Base-by-base conservation (phyloP, 345 rosid species). In the Erucastrum elatum region DNA sequence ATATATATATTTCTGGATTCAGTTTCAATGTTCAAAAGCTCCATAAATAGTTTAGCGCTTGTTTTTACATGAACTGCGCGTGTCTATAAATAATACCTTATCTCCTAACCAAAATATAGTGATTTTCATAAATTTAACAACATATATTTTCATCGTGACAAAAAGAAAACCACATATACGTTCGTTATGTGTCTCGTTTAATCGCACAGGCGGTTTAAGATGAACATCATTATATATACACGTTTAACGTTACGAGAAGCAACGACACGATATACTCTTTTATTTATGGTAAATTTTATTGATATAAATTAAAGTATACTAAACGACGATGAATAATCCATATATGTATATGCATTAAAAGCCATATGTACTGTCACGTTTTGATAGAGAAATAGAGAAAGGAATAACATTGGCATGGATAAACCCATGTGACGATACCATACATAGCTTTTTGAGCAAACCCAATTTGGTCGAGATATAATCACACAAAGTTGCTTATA, bases 371-470 rank as follows among this genome's bases (percentile, higher is more conserved):
- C 26, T 31, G 75, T 70, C 63, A 34, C 70, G 65, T 63, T 16
- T 63, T 34, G 75, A 70, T 77, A 26, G 79, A 59, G 67, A 67
- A 33, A 44, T 33, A 69, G 25, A 51, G 51, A 62, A 10, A 61
- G 31, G 75, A 76, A 46, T 33, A 68, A 76, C 56, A 70, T 53
- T 70, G 71, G 66, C 80, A 77, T 70, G 80, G 56, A 70, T 70
- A 51, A 37, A 11, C 56, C 81, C 75, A 77, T 77, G 81, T 71
- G 81, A 77, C 81, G 66, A 64, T 77, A 70, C 60, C 39, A 51
- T 37, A 49, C 2, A 77, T 8, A 77, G 64, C 80, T 31, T 49
- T 49, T 27, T 63, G 64, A 64, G 70, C 70, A 49, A 10, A 62
- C 56, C 70, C 39, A 8, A 9, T 62, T 62, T 69, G 80, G 58